Evolutionary conservation across 2,329 filamentous ascomycete species (phyloP), one percentile per base, ranked within the genome.

Genomic region (Pseudocercospora vitis): DNA sequence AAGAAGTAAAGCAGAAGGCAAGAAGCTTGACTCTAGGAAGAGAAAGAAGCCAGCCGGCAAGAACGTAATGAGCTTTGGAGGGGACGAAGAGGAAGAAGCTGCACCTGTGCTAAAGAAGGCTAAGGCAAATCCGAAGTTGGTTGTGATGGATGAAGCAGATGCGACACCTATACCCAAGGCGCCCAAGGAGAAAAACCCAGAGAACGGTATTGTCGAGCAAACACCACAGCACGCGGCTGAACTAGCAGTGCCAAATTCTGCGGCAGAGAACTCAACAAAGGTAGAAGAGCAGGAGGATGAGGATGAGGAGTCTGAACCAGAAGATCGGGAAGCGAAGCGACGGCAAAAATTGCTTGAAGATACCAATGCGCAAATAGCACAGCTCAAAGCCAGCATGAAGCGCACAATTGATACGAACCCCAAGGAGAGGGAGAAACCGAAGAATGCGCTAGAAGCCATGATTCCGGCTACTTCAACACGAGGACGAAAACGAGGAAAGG

Each of bases 321-420:
- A 60, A 11, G 33, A 47, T 23, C 44, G 47, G 42, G 57, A 50
- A 53, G 50, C 56, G 49, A 50, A 40, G 16, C 56, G 24, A 48
- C 59, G 53, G 45, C 32, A 52, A 54, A 57, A 55, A 53, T 55
- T 45, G 19, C 73, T 91, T 7, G 85, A 90, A 58, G 78, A 78
- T 60, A 88, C 87, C 2, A 91, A 91, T 61, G 87, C 88, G 31
- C 86, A 94, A 65, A 90, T 92, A 50, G 87, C 87, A 3, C 86
- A 86, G 1, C 74, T 94, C 3, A 92, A 91, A 70, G 87, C 87
- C 7, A 91, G 87, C 0, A 89, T 94, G 86, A 87, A 85, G 67
- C 81, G 88, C 28, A 86, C 79, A 18, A 63, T 66, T 6, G 63
- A 68, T 9, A 55, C 55, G 7, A 68, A 68, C 23, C 64, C 71